Evolutionary conservation across 257 asterid genomes (phyloP).

Genomic region (Fraxinus quadrangulata): DNA sequence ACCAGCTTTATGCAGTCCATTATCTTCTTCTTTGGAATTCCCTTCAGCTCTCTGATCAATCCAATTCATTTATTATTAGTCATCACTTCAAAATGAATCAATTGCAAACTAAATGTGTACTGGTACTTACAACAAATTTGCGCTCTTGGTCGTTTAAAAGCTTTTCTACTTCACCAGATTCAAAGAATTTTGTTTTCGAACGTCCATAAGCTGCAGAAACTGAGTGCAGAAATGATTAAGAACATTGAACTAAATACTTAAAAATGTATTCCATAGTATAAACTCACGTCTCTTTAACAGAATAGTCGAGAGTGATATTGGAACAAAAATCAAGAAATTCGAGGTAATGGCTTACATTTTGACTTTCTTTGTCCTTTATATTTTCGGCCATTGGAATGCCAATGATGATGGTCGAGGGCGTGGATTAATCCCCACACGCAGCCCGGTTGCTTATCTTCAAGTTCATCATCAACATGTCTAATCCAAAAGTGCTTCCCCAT

Average conservation of each 20-base stretch:
- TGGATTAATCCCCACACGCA: conserved; percentile 66
- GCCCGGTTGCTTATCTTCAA: conserved; percentile 41
- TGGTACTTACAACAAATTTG: conserved; percentile 38
- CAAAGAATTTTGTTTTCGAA: conserved; percentile 28
- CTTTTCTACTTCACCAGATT: conserved; percentile 36
- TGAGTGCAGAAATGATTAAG: background rate
- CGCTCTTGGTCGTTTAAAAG: conserved; percentile 45
- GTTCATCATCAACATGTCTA: conserved; percentile 36
- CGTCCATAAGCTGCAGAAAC: conserved; percentile 34
- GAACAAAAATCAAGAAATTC: background rate
- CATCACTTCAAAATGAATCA: background rate
- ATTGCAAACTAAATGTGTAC: background rate
- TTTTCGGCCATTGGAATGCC: conserved; percentile 48
- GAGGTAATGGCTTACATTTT: conserved; percentile 28
- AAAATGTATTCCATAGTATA: background rate
- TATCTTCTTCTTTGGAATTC: conserved; percentile 29
- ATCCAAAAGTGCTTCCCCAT: conserved; percentile 57
- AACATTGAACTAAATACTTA: background rate
- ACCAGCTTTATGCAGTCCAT: conserved; percentile 24
- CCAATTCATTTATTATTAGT: conserved; percentile 25
- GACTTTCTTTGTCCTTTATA: conserved; percentile 24
- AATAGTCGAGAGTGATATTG: background rate
- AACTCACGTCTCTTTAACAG: background rate
- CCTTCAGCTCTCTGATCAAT: conserved; percentile 47
- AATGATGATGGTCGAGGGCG: conserved; percentile 51